Conservation (phyloP, 2,329 filamentous ascomycete genomes). For the Fusarium sp. region DNA sequence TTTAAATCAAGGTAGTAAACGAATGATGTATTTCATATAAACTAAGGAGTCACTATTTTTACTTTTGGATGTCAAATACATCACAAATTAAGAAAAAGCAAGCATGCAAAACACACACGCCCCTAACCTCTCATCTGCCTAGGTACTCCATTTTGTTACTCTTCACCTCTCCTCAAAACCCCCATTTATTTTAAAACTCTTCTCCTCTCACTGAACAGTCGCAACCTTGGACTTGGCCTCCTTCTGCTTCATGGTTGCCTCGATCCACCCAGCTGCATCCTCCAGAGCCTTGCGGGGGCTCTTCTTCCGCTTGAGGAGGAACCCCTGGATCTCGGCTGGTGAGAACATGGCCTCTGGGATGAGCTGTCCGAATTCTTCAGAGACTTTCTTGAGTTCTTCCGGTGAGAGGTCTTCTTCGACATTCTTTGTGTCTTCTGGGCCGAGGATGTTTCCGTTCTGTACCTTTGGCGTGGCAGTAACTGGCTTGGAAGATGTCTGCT, state of each 20-base stretch:
- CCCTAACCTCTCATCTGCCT: not conserved
- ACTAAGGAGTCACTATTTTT: not conserved
- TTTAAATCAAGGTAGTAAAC: not conserved
- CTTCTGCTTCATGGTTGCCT: slow-evolving; percentile 62
- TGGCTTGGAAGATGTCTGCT: not conserved
- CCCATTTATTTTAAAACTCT: not conserved
- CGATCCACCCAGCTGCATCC: slow-evolving; percentile 65
- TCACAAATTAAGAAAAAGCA: not conserved
- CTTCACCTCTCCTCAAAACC: not conserved
- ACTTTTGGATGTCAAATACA: not conserved
- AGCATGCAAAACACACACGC: not conserved
- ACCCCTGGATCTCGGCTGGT: slow-evolving; percentile 73
- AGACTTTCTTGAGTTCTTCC: slow-evolving; percentile 57
- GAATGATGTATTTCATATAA: not conserved
- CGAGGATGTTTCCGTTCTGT: slow-evolving; percentile 17
- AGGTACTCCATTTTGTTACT: not conserved
- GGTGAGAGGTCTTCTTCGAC: slow-evolving; percentile 42
- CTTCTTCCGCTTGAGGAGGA: slow-evolving; percentile 71
- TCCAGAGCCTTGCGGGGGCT: slow-evolving; percentile 64
- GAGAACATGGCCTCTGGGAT: slow-evolving; percentile 65
- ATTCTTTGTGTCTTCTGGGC: slow-evolving; percentile 3
- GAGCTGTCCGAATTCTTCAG: slow-evolving; percentile 60
- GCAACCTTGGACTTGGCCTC: slow-evolving; percentile 59
- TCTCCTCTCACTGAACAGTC: slow-evolving; percentile 55
- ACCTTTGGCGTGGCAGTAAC: not conserved